These are phyloP conservation scores for Juncus effusus DNA, from an alignment of 176 grass and related monocot genomes.

Conservation along the genomic window DNA sequence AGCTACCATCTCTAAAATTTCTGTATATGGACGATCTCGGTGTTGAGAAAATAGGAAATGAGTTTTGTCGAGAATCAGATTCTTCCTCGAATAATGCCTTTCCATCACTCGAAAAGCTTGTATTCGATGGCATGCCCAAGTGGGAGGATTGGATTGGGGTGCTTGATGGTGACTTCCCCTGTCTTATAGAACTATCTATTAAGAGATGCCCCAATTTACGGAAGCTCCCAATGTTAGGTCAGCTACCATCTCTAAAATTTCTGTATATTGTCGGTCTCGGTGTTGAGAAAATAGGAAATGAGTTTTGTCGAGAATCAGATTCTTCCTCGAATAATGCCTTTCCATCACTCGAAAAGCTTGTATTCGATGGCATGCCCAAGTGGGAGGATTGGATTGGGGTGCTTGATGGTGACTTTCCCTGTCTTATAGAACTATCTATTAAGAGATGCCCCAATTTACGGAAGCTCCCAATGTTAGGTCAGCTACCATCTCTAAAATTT, in stretches of 20 bases:
- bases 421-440: background rate
- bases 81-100: too few species aligned
- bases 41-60: conserved; percentile 2
- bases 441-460: background rate
- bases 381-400: background rate
- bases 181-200: background rate
- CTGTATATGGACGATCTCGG: background rate
- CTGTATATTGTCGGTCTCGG: background rate
- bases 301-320: background rate
- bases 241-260: background rate
- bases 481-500: background rate
- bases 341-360: too few species aligned
- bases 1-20: background rate
- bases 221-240: background rate
- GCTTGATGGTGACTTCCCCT: background rate
- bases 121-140: too few species aligned
- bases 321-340: too few species aligned
- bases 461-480: background rate
- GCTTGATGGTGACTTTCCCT: background rate
- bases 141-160: background rate
- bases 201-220: background rate
- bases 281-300: background rate
- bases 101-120: too few species aligned
- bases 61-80: background rate
- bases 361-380: too few species aligned